Evolutionary conservation across 2,329 filamentous ascomycete genomes (phyloP).

Genomic region (Escovopsis sp.): DNA sequence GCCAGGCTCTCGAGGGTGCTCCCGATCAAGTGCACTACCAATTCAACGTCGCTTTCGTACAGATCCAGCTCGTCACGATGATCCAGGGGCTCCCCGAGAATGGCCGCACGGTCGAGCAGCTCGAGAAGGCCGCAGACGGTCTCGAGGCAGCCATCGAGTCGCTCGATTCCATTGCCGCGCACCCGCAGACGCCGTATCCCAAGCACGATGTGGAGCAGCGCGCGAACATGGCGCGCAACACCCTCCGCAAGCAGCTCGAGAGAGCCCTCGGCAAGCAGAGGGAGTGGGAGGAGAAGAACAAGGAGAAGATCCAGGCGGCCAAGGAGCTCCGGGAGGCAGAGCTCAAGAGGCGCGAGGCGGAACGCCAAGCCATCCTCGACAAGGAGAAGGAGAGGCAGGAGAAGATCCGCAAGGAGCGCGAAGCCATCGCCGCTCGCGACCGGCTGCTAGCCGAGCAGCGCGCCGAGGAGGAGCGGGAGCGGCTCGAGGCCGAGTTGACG

Average conservation of each 20-base stretch:
- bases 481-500: conserved; percentile 57
- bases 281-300: conserved; percentile 88
- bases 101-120: conserved; percentile 62
- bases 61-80: conserved; percentile 79
- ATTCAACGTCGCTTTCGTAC: conserved; percentile 96
- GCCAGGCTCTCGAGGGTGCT: conserved; percentile 55
- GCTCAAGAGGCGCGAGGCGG: conserved; percentile 61
- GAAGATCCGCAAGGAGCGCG: conserved; percentile 74
- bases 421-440: conserved; percentile 63
- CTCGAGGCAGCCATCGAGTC: conserved; percentile 73
- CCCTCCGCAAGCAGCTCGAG: conserved; percentile 81
- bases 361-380: conserved; percentile 50
- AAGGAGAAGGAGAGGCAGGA: conserved; percentile 58
- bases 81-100: conserved; percentile 61
- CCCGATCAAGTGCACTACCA: conserved; percentile 81
- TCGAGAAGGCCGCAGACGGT: conserved; percentile 64
- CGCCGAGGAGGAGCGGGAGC: conserved; percentile 18
- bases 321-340: conserved; percentile 69
- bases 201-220: conserved; percentile 83
- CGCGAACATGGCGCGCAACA: conserved; percentile 93
- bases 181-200: conserved; percentile 67
- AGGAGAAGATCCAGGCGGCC: conserved; percentile 70
- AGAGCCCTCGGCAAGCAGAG: conserved; percentile 70
- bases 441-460: conserved; percentile 55
- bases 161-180: conserved; percentile 45